Conservation (phyloP, 202 grass and related monocot species). For the Schoenoplectus triqueter region DNA sequence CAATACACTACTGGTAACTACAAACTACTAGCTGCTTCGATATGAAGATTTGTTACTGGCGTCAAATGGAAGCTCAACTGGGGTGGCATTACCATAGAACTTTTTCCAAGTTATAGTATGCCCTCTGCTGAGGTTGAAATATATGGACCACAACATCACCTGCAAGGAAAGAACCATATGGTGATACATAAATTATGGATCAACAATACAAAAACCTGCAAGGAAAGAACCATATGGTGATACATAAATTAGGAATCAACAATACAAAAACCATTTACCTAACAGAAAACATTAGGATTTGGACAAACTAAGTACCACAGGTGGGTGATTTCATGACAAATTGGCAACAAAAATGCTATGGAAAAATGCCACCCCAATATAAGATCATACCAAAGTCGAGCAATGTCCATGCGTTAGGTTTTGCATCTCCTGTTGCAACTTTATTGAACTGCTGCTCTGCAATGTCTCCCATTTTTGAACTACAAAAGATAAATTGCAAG, state of each 20-base stretch:
- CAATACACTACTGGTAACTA: constrained; percentile 20
- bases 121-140: constrained; percentile 77
- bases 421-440: constrained; percentile 87
- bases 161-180: constrained; percentile 15
- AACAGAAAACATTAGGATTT: background rate
- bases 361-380: background rate
- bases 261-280: background rate
- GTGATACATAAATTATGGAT: background rate
- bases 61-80: constrained; percentile 83
- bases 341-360: constrained; percentile 34
- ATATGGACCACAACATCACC: constrained; percentile 97
- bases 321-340: constrained; percentile 14
- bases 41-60: constrained; percentile 27
- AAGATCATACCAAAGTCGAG: constrained; percentile 76
- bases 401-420: constrained; percentile 92
- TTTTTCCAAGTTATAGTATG: constrained; percentile 94
- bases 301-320: background rate
- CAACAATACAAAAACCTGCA: background rate
- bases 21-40: constrained; percentile 17
- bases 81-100: constrained; percentile 84
- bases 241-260: constrained; percentile 10
- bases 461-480: constrained; percentile 86
- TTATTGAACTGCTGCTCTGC: constrained; percentile 82
- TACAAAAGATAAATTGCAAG: constrained; percentile 35
- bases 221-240: background rate